Percentiles rank a stretch among this genome's conserved stretches.
These are phyloP conservation scores for Ramaria sp. DNA, from an alignment of 768 basidiomycete genomes.

Conservation along the genomic window DNA sequence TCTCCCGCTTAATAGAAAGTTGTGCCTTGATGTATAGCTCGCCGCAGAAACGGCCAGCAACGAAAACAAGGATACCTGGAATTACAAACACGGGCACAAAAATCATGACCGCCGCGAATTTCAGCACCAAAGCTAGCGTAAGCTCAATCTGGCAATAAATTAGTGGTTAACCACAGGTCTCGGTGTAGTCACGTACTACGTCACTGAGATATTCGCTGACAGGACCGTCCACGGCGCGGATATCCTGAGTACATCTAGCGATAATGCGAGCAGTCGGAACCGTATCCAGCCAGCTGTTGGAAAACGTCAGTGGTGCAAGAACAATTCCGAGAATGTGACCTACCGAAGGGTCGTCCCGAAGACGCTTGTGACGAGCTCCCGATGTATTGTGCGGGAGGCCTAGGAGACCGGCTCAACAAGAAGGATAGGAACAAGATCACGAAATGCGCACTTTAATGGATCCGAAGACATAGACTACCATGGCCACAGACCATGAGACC, in stretches of 20 bases:
- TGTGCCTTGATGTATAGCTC: constrained; percentile 47
- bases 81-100: constrained; percentile 28
- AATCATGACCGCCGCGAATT: neutral
- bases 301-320: neutral
- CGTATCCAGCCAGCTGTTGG: constrained; percentile 35
- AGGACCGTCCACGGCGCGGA: constrained; percentile 31
- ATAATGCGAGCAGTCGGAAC: constrained; percentile 51
- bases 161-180: neutral
- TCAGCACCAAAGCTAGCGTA: neutral
- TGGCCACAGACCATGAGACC: constrained; percentile 24
- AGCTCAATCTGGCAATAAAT: neutral
- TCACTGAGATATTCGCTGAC: constrained; percentile 3
- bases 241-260: constrained; percentile 57
- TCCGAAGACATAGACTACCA: constrained; percentile 35
- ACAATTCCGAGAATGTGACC: neutral
- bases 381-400: constrained; percentile 37
- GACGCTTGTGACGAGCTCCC: constrained; percentile 38
- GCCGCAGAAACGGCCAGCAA: constrained; percentile 33
- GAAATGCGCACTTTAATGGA: constrained; percentile 18
- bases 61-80: constrained; percentile 32
- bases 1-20: constrained; percentile 44
- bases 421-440: neutral
- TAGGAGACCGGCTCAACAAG: constrained; percentile 10
- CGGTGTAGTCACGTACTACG: neutral
- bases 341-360: constrained; percentile 42